Evolutionary conservation across 768 basidiomycete genomes (phyloP).

Genomic region (Leccinum uliginosum): DNA sequence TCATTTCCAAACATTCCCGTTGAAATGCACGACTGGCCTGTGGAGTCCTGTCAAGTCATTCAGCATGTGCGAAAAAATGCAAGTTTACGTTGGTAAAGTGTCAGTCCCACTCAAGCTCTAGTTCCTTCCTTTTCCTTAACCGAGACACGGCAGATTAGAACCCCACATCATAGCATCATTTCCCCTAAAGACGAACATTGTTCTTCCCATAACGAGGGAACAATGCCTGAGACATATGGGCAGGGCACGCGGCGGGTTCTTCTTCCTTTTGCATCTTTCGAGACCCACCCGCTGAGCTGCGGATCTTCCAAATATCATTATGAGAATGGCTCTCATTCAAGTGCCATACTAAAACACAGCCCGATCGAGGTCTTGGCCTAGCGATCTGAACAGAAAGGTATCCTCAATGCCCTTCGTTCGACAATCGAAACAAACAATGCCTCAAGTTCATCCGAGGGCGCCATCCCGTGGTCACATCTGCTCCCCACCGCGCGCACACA

Average conservation of each 20-base stretch:
- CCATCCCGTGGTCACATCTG: slow-evolving; percentile 22
- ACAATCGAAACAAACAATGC: slow-evolving; percentile 1
- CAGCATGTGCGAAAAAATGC: slow-evolving; percentile 13
- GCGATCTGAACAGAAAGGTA: slow-evolving; percentile 1
- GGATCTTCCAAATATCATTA: slow-evolving; percentile 17
- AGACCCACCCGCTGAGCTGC: neutral
- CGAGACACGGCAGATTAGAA: slow-evolving; percentile 18
- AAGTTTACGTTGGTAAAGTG: slow-evolving; percentile 20
- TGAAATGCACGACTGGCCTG: slow-evolving; percentile 6
- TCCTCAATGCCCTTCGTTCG: slow-evolving; percentile 8
- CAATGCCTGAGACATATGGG: slow-evolving; percentile 24
- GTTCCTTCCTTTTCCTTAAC: slow-evolving; percentile 21
- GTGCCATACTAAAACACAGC: slow-evolving; percentile 6
- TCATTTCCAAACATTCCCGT: slow-evolving; percentile 6
- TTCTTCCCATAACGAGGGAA: slow-evolving; percentile 30
- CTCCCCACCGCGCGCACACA: slow-evolving; percentile 1
- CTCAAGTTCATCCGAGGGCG: slow-evolving; percentile 17
- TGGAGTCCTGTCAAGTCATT: slow-evolving; percentile 5
- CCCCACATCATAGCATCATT: slow-evolving; percentile 1
- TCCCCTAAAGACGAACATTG: slow-evolving; percentile 23
- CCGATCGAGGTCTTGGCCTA: slow-evolving; percentile 14
- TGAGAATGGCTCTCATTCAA: slow-evolving; percentile 14
- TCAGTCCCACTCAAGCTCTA: slow-evolving; percentile 3
- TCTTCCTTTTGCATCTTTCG: slow-evolving; percentile 2
- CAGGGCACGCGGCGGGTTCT: neutral